These are phyloP conservation scores for Geosmithia putterillii DNA, from an alignment of 2,329 filamentous ascomycete species.

Conservation along the genomic window DNA sequence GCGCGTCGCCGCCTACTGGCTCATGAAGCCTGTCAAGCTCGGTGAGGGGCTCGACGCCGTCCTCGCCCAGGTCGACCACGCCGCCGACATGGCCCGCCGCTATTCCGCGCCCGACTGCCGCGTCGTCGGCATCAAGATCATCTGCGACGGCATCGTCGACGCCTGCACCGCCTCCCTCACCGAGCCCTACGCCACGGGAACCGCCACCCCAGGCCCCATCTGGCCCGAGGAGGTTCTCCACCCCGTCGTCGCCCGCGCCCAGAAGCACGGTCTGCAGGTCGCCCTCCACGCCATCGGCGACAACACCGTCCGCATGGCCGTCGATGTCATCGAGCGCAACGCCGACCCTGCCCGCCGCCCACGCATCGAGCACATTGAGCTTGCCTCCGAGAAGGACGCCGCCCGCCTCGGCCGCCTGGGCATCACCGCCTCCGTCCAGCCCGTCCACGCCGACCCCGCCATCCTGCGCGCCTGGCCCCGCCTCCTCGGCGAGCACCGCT, in stretches of 20 bases:
- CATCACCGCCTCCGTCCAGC: slow-evolving; percentile 47
- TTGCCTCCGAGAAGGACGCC: slow-evolving; percentile 42
- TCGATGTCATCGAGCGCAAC: slow-evolving; percentile 38
- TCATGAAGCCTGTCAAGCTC: slow-evolving; percentile 41
- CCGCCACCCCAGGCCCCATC: slow-evolving; percentile 31
- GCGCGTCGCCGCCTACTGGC: slow-evolving; percentile 43
- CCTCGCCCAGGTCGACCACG: slow-evolving; percentile 34
- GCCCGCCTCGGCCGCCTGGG: slow-evolving; percentile 41
- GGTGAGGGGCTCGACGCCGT: slow-evolving; percentile 24
- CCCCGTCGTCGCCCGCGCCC: slow-evolving; percentile 40
- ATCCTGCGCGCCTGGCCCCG: slow-evolving; percentile 49
- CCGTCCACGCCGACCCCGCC: slow-evolving; percentile 47
- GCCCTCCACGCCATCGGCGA: slow-evolving; percentile 57
- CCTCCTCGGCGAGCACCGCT: slow-evolving; percentile 39
- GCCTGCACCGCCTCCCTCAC: slow-evolving; percentile 49
- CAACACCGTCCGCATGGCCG: slow-evolving; percentile 40
- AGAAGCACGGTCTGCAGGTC: slow-evolving; percentile 41
- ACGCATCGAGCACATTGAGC: slow-evolving; percentile 53
- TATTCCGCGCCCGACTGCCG: slow-evolving; percentile 25
- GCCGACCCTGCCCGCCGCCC: slow-evolving; percentile 36
- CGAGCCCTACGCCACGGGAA: slow-evolving; percentile 42
- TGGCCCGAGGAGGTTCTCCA: slow-evolving; percentile 41
- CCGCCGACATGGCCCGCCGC: slow-evolving; percentile 26
- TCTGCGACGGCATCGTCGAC: slow-evolving; percentile 53
- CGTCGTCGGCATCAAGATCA: slow-evolving; percentile 51